A percentile compares a stretch with the other conserved stretches of the same genome.
Evolutionary conservation across 2,329 filamentous ascomycete species (phyloP).

Genomic region (Phaeosphaeria sp.): DNA sequence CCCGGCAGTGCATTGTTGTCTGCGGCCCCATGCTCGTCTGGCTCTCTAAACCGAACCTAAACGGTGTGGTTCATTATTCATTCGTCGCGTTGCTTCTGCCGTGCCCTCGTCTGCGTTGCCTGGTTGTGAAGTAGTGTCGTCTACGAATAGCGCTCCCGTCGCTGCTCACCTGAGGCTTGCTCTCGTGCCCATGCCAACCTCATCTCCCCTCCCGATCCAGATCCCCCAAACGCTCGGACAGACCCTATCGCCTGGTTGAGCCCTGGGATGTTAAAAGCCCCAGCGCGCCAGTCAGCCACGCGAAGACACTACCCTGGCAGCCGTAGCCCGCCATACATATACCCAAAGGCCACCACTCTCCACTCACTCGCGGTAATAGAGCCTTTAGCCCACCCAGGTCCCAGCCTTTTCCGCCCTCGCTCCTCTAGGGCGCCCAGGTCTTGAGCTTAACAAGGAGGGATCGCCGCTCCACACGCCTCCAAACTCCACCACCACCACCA

Average conservation of each 20-base stretch:
- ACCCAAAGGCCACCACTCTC: constrained; percentile 49
- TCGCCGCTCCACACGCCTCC: constrained; percentile 53
- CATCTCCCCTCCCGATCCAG: constrained; percentile 50
- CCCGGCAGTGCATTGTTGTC: constrained; percentile 44
- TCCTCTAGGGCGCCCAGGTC: constrained; percentile 52
- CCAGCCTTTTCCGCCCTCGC: constrained; percentile 56
- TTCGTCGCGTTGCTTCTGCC: constrained; percentile 46
- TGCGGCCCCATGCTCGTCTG: constrained; percentile 40
- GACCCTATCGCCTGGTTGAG: constrained; percentile 51
- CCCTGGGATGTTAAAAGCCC: constrained; percentile 37
- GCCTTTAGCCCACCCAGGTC: constrained; percentile 51
- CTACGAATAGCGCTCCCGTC: constrained; percentile 45
- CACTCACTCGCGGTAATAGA: constrained; percentile 49
- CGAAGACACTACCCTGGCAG: constrained; percentile 49
- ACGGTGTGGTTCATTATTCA: constrained; percentile 48
- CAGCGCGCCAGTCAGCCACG: constrained; percentile 52
- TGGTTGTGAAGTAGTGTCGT: constrained; percentile 45
- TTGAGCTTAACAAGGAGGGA: constrained; percentile 59
- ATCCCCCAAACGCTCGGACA: constrained; percentile 50
- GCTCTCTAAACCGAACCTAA: constrained; percentile 40
- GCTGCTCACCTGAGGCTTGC: constrained; percentile 46
- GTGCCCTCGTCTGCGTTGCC: constrained; percentile 49
- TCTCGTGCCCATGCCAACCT: constrained; percentile 35
- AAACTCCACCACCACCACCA: constrained; percentile 46
- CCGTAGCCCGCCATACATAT: constrained; percentile 53